Conservation (phyloP, 202 grass and related monocot genomes). For the Cymbopogon flexuosus region DNA sequence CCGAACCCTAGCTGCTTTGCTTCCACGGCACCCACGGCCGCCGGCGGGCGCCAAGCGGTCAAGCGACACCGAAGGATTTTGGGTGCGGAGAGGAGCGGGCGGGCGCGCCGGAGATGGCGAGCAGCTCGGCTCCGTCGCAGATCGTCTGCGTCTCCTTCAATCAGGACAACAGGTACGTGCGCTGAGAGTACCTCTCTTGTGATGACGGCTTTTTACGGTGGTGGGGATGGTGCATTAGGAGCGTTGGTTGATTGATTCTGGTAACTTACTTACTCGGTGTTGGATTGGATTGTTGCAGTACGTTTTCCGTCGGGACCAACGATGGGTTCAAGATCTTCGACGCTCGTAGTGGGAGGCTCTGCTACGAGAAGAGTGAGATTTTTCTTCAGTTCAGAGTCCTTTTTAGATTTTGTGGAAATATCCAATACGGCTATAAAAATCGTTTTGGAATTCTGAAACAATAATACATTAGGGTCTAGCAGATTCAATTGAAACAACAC, state of each 20-base stretch:
- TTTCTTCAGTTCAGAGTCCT: background rate
- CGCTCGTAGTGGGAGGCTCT: constrained; percentile 54
- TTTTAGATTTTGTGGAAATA: background rate
- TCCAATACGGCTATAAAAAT: background rate
- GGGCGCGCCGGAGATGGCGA: constrained; percentile 44
- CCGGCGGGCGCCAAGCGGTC: background rate
- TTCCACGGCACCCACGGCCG: background rate
- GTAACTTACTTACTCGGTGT: background rate
- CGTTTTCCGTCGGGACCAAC: constrained; percentile 72
- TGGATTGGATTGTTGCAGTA: constrained; percentile 38
- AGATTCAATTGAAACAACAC: background rate
- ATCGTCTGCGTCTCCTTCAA: constrained; percentile 90
- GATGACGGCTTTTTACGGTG: background rate
- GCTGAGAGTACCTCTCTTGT: background rate
- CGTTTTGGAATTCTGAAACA: background rate
- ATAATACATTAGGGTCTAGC: background rate
- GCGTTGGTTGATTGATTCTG: too few species aligned
- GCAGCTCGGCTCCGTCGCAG: constrained; percentile 49
- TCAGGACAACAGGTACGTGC: constrained; percentile 74
- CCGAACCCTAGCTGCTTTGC: constrained; percentile 17
- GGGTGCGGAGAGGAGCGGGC: background rate
- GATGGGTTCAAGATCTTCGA: constrained; percentile 93
- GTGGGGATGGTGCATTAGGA: background rate
- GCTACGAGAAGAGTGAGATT: constrained; percentile 65
- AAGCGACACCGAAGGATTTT: background rate